Base-by-base conservation (phyloP, 2,329 filamentous ascomycete species). In the Microcera coccophila region DNA sequence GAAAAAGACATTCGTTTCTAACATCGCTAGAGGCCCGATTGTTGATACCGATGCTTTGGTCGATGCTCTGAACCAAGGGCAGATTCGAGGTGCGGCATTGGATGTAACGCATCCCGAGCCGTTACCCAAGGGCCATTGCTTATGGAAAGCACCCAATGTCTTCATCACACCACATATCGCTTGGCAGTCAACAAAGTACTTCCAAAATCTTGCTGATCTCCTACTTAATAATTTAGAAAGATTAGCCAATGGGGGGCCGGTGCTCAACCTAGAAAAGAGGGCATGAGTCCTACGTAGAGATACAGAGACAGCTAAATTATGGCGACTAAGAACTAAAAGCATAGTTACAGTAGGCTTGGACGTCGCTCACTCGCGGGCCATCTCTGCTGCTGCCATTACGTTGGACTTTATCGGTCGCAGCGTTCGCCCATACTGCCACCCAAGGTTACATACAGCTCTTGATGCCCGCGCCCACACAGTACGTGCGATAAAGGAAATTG, bases 101-200 rank as follows among this genome's bases (percentile, higher is more conserved):
- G 84, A 87, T 60, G 85, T 88, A 1, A 81, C 84, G 2, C 82
- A 88, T 48, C 84, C 84, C 0, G 85, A 89, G 60, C 85, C 85
- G 0, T 59, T 89, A 47, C 83, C 84, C 0, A 56, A 66, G 11
- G 77, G 81, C 18, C 76, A 83, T 57, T 73, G 78, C 46, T 63
- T 89, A 19, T 87, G 84, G 81, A 74, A 72, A 36, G 69, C 79
- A 33, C 73, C 76, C 3, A 86, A 87, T 60, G 70, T 82, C 14
- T 73, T 82, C 47, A 75, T 88, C 37, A 64, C 66, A 9, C 68
- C 68, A 3, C 69, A 72, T 40, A 46, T 69, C 15, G 62, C 59
- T 19, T 67, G 64, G 57, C 53, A 59, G 44, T 62, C 63, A 11
- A 52, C 57, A 4, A 49, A 44, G 16, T 50, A 62, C n/a, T 51